Percentiles rank a stretch among this genome's conserved stretches.
These are phyloP conservation scores for Phragmites australis DNA, from an alignment of 176 grass and related monocot genomes.

Conservation along the genomic window DNA sequence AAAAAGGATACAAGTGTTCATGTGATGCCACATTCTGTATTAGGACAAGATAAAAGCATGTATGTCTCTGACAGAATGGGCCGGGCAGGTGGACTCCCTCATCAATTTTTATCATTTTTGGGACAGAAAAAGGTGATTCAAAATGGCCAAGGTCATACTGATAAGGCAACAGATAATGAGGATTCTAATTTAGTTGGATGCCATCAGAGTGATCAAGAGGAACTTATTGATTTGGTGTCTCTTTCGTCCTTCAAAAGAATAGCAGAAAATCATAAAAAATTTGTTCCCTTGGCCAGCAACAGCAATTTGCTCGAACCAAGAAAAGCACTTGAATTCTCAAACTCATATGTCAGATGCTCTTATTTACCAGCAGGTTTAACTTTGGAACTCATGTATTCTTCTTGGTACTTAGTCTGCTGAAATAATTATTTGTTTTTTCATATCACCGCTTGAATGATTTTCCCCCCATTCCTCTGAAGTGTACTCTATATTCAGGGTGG, in stretches of 20 bases:
- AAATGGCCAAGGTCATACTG: slow-evolving; percentile 25
- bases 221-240: slow-evolving; percentile 59
- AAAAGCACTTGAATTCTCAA: slow-evolving; percentile 38
- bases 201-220: slow-evolving; percentile 37
- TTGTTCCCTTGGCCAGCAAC: slow-evolving; percentile 37
- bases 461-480: slow-evolving; percentile 31
- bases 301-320: slow-evolving; percentile 32
- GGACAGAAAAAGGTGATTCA: background rate
- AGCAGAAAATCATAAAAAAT: slow-evolving; percentile 32
- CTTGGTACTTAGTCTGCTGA: slow-evolving; percentile 40
- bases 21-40: background rate
- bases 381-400: slow-evolving; percentile 48
- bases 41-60: slow-evolving; percentile 35
- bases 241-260: slow-evolving; percentile 62
- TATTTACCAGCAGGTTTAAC: slow-evolving; percentile 64
- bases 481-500: slow-evolving; percentile 49
- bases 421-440: slow-evolving; percentile 29
- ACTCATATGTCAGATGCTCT: slow-evolving; percentile 43
- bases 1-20: background rate
- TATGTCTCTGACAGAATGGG: slow-evolving; percentile 15
- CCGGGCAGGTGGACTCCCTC: slow-evolving; percentile 33
- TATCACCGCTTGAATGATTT: slow-evolving; percentile 16
- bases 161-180: background rate
- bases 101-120: slow-evolving; percentile 40
- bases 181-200: slow-evolving; percentile 8